These are phyloP conservation scores for Colletotrichum endophyticum DNA, from an alignment of 2,329 filamentous ascomycete genomes.

Conservation along the genomic window DNA sequence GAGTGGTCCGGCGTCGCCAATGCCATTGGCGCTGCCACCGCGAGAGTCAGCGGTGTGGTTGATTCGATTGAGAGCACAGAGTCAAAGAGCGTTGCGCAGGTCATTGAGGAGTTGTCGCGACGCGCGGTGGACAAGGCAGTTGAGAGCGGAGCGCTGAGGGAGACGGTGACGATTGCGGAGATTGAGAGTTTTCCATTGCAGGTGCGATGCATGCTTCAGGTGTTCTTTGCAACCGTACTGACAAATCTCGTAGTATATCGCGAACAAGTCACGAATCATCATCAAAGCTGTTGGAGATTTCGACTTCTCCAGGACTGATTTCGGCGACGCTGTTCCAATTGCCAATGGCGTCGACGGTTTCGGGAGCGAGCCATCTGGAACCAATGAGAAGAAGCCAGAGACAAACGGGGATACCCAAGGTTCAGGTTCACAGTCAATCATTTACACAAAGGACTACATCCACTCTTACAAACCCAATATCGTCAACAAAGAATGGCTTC, in stretches of 20 bases:
- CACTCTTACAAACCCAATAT: neutral
- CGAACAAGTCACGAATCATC: neutral
- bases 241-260: neutral
- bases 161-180: neutral
- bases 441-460: neutral
- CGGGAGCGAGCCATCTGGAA: neutral
- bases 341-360: neutral
- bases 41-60: conserved; percentile 59
- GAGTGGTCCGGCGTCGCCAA: conserved; percentile 65
- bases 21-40: conserved; percentile 68
- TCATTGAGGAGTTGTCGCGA: neutral
- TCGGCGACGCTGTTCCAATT: neutral
- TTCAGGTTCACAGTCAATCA: neutral
- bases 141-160: neutral
- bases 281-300: neutral
- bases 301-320: neutral
- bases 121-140: neutral
- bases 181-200: neutral
- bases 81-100: neutral
- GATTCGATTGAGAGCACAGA: conserved; percentile 50
- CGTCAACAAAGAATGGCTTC: neutral
- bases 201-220: accelerated
- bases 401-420: accelerated
- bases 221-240: accelerated
- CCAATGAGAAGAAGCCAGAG: neutral